A percentile compares a stretch with the other conserved stretches of the same genome.
phyloP scores from a whole-genome alignment of 208 protist species.

The Phytomonas sp. region DNA sequence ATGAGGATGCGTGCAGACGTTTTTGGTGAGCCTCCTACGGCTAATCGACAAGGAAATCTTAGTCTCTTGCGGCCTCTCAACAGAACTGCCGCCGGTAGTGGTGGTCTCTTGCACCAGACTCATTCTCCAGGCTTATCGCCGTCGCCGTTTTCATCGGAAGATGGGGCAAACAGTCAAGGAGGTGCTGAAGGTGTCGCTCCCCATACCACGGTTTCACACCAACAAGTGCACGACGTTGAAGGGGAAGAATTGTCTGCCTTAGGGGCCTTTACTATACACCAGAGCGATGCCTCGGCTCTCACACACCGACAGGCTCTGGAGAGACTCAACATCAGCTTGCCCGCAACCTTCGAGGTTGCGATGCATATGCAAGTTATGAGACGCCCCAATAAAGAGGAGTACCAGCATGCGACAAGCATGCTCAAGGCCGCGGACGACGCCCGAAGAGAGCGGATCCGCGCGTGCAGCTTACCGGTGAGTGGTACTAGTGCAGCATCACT shows the following conservation, averaged over 20 bases:
- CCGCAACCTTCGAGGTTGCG: slow-evolving; percentile 57
- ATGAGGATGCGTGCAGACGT: slow-evolving; percentile 65
- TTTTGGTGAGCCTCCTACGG: slow-evolving; percentile 76
- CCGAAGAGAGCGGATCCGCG: slow-evolving; percentile 44
- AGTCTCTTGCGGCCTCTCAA: slow-evolving; percentile 19
- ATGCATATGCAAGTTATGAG: slow-evolving; percentile 62
- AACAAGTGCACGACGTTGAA: not conserved
- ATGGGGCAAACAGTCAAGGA: not conserved
- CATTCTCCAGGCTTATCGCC: not conserved
- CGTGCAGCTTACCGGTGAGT: slow-evolving; percentile 22
- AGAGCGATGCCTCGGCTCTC: slow-evolving; percentile 30
- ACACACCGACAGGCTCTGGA: slow-evolving; percentile 61
- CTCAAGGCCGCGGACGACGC: slow-evolving; percentile 63
- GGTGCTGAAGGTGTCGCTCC: not conserved
- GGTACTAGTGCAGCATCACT: not conserved
- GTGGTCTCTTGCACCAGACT: not conserved
- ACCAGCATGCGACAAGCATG: slow-evolving; percentile 42
- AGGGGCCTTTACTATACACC: slow-evolving; percentile 14
- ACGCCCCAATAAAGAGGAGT: slow-evolving; percentile 24
- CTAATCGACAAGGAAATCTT: slow-evolving; percentile 35
- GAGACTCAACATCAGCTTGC: slow-evolving; percentile 51
- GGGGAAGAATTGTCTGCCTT: slow-evolving; percentile 8
- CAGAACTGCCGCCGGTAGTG: not conserved
- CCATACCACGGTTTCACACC: not conserved
- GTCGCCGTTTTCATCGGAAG: not conserved